Percentiles rank a stretch among this genome's conserved stretches.
phyloP scores from a whole-genome alignment of 441 rosid species.

The Heliophila coronopifolia region DNA sequence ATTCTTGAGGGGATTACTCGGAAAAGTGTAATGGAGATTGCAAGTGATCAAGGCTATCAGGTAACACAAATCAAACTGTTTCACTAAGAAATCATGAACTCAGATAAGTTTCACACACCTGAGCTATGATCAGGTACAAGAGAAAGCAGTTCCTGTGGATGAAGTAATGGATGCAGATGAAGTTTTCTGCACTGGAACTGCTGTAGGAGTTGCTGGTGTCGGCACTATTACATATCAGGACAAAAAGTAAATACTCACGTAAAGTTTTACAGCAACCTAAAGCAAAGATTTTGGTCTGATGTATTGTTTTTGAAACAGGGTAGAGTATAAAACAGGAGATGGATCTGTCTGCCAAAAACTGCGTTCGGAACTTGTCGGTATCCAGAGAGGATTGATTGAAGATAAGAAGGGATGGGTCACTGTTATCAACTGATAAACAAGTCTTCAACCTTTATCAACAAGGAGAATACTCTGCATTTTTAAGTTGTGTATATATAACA shows the following conservation, averaged over 20 bases:
- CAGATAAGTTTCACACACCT: neutral
- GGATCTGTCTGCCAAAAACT: constrained; percentile 44
- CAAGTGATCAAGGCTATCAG: constrained; percentile 62
- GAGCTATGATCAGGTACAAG: constrained; percentile 48
- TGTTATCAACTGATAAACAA: constrained; percentile 32
- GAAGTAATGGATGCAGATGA: constrained; percentile 67
- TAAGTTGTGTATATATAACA: constrained; percentile 10
- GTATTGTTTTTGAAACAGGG: constrained; percentile 34
- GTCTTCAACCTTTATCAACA: neutral
- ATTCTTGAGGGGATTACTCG: constrained; percentile 81
- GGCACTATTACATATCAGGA: constrained; percentile 57
- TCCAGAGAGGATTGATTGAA: constrained; percentile 55
- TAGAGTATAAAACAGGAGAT: constrained; percentile 43
- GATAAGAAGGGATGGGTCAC: constrained; percentile 70
- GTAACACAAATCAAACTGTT: constrained; percentile 27
- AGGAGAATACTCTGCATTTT: neutral
- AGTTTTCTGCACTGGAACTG: constrained; percentile 91
- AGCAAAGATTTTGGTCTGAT: constrained; percentile 5
- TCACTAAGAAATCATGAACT: neutral
- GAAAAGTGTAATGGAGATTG: constrained; percentile 68
- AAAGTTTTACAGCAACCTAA: constrained; percentile 1
- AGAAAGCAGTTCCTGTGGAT: constrained; percentile 52
- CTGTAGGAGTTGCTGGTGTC: constrained; percentile 73
- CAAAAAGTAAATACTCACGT: constrained; percentile 38
- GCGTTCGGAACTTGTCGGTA: constrained; percentile 51